Evolutionary conservation across 495 filamentous ascomycete genomes (phyloP).

Genomic region (Collariella sp.): DNA sequence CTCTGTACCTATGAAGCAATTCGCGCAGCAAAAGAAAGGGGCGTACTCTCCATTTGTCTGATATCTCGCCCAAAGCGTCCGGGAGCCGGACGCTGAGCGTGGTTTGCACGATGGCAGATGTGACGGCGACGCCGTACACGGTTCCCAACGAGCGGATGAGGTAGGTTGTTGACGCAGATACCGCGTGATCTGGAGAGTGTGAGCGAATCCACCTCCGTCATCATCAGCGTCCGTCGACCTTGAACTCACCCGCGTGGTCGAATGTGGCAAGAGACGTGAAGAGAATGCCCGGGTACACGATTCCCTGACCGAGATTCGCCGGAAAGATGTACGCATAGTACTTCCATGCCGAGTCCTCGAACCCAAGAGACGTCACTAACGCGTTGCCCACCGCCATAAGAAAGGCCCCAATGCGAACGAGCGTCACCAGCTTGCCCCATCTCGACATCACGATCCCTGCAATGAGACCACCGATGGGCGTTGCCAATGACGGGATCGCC

Average conservation of each 20-base stretch:
- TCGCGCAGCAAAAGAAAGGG: slow-evolving; percentile 21
- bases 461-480: slow-evolving; percentile 51
- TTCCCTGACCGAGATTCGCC: slow-evolving; percentile 55
- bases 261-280: slow-evolving; percentile 58
- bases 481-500: slow-evolving; percentile 53
- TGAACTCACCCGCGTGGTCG: slow-evolving; percentile 47
- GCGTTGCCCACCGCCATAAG: slow-evolving; percentile 54
- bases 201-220: background rate
- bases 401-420: slow-evolving; percentile 47
- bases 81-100: slow-evolving; percentile 50
- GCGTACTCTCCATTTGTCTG: slow-evolving; percentile 59
- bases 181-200: slow-evolving; percentile 47
- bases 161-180: slow-evolving; percentile 55
- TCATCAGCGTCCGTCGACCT: background rate
- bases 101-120: slow-evolving; percentile 56
- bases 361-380: slow-evolving; percentile 46
- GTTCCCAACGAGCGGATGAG: slow-evolving; percentile 55
- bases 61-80: slow-evolving; percentile 50
- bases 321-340: slow-evolving; percentile 56
- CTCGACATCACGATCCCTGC: slow-evolving; percentile 57
- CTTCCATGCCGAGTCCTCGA: slow-evolving; percentile 53
- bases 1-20: background rate
- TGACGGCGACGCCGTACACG: slow-evolving; percentile 57
- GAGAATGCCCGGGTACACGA: slow-evolving; percentile 54
- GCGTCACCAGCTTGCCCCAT: slow-evolving; percentile 49